Conservation (phyloP, 257 asterid genomes). For the Misopates orontium region DNA sequence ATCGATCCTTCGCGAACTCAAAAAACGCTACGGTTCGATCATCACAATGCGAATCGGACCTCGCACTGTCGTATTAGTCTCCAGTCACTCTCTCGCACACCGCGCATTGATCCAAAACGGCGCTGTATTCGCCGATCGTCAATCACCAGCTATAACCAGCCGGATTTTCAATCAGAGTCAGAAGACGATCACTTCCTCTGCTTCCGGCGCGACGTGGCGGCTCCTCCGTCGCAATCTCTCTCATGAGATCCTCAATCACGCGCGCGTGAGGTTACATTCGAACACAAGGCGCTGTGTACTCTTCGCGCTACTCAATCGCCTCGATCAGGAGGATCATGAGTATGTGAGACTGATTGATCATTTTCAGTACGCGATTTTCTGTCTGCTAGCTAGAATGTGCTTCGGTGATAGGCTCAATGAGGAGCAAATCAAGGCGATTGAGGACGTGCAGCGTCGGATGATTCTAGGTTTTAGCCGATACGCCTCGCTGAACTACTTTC, state of each 20-base stretch:
- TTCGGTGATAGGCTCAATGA: slow-evolving; percentile 62
- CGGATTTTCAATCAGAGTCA: neutral
- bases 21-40: slow-evolving; percentile 28
- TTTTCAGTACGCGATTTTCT: slow-evolving; percentile 65
- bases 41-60: slow-evolving; percentile 27
- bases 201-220: slow-evolving; percentile 50
- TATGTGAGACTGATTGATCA: slow-evolving; percentile 43
- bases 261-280: slow-evolving; percentile 40
- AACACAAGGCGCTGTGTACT: slow-evolving; percentile 43
- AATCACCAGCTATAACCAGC: neutral
- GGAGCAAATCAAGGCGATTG: slow-evolving; percentile 49
- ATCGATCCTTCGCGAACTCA: slow-evolving; percentile 23
- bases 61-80: slow-evolving; percentile 20
- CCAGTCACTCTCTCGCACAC: slow-evolving; percentile 25
- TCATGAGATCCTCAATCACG: slow-evolving; percentile 45
- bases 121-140: slow-evolving; percentile 26
- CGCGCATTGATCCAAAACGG: slow-evolving; percentile 32
- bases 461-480: slow-evolving; percentile 35
- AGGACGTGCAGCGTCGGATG: slow-evolving; percentile 32
- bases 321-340: slow-evolving; percentile 29
- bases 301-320: slow-evolving; percentile 27
- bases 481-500: slow-evolving; percentile 36
- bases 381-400: slow-evolving; percentile 58
- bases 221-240: slow-evolving; percentile 53
- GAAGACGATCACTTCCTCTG: slow-evolving; percentile 31